Conservation (phyloP, 2,329 filamentous ascomycete genomes). For the Ilyonectria mors-panacis region DNA sequence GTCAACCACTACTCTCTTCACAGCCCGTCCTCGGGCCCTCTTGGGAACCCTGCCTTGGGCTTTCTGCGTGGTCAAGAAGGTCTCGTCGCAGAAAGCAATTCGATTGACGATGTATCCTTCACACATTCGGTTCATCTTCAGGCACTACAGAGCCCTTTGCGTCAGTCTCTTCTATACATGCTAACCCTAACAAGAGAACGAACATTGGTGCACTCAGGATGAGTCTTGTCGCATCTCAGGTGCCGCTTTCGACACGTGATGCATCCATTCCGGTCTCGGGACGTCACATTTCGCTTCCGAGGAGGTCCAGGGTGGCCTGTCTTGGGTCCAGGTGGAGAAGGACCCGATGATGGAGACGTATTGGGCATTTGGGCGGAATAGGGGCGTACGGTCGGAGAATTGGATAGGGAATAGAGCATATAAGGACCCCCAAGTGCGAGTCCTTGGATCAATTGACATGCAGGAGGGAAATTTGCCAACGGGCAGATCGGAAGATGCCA, state of each 20-base stretch:
- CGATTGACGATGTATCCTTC: constrained; percentile 19
- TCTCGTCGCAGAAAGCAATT: constrained; percentile 14
- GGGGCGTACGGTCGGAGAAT: background rate
- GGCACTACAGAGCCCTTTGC: background rate
- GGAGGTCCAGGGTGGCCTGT: background rate
- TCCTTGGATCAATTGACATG: background rate
- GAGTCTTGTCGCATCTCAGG: constrained; percentile 14
- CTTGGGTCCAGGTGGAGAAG: background rate
- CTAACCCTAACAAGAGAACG: background rate
- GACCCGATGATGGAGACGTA: background rate
- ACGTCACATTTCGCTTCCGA: constrained; percentile 15
- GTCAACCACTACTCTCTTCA: background rate
- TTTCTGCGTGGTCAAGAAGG: background rate
- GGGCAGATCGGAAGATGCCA: background rate
- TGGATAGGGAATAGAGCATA: background rate
- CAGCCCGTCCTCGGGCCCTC: background rate
- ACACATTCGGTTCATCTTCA: constrained; percentile 14
- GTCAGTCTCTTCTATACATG: background rate
- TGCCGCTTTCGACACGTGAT: constrained; percentile 12
- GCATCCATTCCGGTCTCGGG: constrained; percentile 18
- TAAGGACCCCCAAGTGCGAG: background rate
- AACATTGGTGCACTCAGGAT: constrained; percentile 21
- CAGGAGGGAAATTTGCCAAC: background rate
- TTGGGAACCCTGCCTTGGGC: constrained; percentile 3
- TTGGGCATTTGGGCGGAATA: background rate